Evolutionary conservation across 192 early-diverging fungal genomes (phyloP).

Genomic region (Coemansia sp.): DNA sequence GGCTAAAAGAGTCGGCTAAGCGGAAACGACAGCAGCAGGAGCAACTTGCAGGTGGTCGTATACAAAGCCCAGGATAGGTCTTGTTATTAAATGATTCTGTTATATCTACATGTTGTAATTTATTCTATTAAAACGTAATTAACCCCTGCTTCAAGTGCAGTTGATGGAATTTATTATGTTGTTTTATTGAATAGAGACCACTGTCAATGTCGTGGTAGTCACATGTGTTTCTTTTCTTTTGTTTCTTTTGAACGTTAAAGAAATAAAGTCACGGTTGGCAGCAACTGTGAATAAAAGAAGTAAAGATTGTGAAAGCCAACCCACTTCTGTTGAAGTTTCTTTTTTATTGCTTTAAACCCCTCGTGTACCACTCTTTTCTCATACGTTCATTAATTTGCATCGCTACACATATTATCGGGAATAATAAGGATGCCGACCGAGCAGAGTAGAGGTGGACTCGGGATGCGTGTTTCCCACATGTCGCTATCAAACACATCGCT

Average conservation of each 20-base stretch:
- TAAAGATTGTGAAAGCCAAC: neutral
- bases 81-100: no score
- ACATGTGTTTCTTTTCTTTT: neutral
- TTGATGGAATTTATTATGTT: neutral
- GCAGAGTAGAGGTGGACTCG: neutral
- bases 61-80: neutral
- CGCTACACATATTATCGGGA: neutral
- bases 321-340: neutral
- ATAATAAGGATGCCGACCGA: neutral
- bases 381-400: neutral
- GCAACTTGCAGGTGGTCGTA: neutral
- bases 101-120: no score
- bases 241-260: neutral
- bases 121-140: no score
- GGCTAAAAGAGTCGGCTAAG: conserved; percentile 51
- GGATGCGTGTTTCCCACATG: conserved; percentile 9
- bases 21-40: conserved; percentile 47
- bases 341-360: neutral
- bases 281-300: neutral
- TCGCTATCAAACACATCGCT: conserved; percentile 2
- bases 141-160: no score
- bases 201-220: neutral
- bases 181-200: neutral
- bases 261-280: neutral
- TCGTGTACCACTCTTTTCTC: neutral